phyloP scores from a whole-genome alignment of 2,329 filamentous ascomycete genomes.

The Verticillium zaregamsianum region DNA sequence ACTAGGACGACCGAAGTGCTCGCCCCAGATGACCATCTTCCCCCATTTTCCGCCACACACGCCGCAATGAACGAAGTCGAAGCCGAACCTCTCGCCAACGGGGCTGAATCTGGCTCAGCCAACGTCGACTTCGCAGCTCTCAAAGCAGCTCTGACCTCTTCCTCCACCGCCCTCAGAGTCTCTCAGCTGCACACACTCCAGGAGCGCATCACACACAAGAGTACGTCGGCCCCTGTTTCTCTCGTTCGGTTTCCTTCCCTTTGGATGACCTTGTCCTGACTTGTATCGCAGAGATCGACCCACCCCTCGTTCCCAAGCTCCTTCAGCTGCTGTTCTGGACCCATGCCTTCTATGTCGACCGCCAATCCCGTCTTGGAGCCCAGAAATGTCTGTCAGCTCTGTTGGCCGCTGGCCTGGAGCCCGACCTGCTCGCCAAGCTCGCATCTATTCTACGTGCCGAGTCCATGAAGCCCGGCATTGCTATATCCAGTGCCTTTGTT shows the following conservation, averaged over 20 bases:
- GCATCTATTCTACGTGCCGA: slow-evolving; percentile 67
- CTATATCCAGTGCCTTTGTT: slow-evolving; percentile 78
- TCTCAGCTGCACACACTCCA: slow-evolving; percentile 51
- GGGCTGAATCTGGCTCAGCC: slow-evolving; percentile 23
- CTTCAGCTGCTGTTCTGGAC: slow-evolving; percentile 79
- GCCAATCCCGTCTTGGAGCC: slow-evolving; percentile 76
- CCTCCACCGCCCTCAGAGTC: slow-evolving; percentile 56
- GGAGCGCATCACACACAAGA: slow-evolving; percentile 50
- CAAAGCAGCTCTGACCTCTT: slow-evolving; percentile 52
- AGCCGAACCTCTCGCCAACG: slow-evolving; percentile 43
- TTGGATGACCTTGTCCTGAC: neutral
- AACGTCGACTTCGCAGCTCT: slow-evolving; percentile 46
- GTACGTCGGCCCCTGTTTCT: slow-evolving; percentile 32
- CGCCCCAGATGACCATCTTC: neutral
- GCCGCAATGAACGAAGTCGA: slow-evolving; percentile 22
- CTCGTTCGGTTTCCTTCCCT: neutral
- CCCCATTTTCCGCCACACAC: slow-evolving; percentile 19
- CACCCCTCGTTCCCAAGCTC: slow-evolving; percentile 47
- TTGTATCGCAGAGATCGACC: slow-evolving; percentile 36
- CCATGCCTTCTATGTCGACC: slow-evolving; percentile 82
- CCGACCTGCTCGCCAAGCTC: slow-evolving; percentile 59
- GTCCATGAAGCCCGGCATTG: slow-evolving; percentile 71
- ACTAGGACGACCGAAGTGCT: neutral
- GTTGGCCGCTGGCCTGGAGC: slow-evolving; percentile 52
- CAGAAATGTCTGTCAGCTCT: slow-evolving; percentile 73